phyloP scores from a whole-genome alignment of 2,329 filamentous ascomycete species.

The Scortechinia acanthostroma region DNA sequence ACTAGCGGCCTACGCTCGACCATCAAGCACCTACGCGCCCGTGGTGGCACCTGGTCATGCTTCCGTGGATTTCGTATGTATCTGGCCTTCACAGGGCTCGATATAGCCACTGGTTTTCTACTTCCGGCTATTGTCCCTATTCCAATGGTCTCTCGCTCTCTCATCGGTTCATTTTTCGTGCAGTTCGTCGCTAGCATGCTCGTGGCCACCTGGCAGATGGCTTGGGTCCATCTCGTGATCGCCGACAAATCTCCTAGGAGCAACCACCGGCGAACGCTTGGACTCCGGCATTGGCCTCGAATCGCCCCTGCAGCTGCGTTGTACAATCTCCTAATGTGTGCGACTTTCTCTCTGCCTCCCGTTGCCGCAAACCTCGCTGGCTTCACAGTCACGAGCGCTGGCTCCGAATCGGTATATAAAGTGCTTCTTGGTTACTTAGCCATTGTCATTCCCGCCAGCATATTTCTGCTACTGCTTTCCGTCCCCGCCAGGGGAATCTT shows the following conservation, averaged over 20 bases:
- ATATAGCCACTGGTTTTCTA: conserved; percentile 10
- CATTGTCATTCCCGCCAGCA: conserved; percentile 13
- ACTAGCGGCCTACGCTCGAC: conserved; percentile 48
- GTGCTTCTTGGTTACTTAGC: background rate
- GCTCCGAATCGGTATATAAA: background rate
- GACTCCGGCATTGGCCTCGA: conserved; percentile 34
- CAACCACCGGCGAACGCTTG: conserved; percentile 41
- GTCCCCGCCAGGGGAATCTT: conserved; percentile 53
- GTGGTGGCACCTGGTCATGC: conserved; percentile 36
- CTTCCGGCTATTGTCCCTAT: conserved; percentile 18
- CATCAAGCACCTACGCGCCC: conserved; percentile 40
- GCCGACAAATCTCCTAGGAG: conserved; percentile 41
- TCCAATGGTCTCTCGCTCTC: conserved; percentile 10
- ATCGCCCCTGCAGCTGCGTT: conserved; percentile 43
- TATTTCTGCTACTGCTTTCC: conserved; percentile 38
- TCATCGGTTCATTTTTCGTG: conserved; percentile 23
- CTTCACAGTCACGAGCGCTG: conserved; percentile 5
- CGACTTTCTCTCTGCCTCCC: conserved; percentile 17
- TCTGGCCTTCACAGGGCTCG: conserved; percentile 22
- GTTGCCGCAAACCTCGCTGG: background rate
- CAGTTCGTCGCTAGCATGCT: conserved; percentile 37
- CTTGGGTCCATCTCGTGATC: conserved; percentile 58
- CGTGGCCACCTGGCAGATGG: conserved; percentile 41
- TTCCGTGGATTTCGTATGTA: conserved; percentile 41
- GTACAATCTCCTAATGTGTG: conserved; percentile 34